A percentile compares a stretch with the other conserved stretches of the same genome.
Evolutionary conservation across 116 monocot genomes (phyloP).

Genomic region (Phalaenopsis hybrid): DNA sequence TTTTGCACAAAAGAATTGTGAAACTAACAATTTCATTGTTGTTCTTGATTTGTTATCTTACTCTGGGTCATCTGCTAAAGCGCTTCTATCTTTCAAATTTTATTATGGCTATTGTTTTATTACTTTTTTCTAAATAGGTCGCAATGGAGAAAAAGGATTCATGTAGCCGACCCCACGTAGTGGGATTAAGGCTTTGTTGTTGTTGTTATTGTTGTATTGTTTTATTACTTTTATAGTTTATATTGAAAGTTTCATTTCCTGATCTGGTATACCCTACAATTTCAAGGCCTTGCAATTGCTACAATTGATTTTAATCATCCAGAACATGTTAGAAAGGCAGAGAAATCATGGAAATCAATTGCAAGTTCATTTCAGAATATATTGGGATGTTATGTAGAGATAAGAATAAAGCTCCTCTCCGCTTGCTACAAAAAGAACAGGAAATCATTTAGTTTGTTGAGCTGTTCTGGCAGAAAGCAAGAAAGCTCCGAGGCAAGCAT

Average conservation of each 20-base stretch:
- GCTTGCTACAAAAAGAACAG: slow-evolving; percentile 27
- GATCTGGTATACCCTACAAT: neutral
- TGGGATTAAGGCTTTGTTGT: too few relatives aligned
- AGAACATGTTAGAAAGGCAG: slow-evolving; percentile 61
- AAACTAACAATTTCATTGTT: neutral
- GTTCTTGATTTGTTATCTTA: neutral
- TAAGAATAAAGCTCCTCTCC: slow-evolving; percentile 53
- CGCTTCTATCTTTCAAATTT: neutral
- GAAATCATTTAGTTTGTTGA: slow-evolving; percentile 55
- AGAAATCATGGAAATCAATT: slow-evolving; percentile 65
- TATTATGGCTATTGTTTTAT: neutral
- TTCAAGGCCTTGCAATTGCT: slow-evolving; percentile 69
- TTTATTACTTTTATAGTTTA: neutral
- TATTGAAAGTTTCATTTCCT: neutral
- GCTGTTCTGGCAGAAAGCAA: slow-evolving; percentile 63
- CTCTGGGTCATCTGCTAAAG: neutral
- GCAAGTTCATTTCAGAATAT: slow-evolving; percentile 60
- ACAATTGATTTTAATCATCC: slow-evolving; percentile 68
- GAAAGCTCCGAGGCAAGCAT: slow-evolving; percentile 39
- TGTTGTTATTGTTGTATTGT: too few relatives aligned
- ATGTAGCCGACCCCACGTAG: too few relatives aligned
- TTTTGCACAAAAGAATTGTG: too few relatives aligned
- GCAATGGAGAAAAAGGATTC: too few relatives aligned
- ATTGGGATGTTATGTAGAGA: slow-evolving; percentile 61
- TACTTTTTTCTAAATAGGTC: too few relatives aligned